Percentiles rank a stretch among this genome's conserved stretches.
Conservation (phyloP, 306 rosid genomes). For the Cicer arietinum region DNA sequence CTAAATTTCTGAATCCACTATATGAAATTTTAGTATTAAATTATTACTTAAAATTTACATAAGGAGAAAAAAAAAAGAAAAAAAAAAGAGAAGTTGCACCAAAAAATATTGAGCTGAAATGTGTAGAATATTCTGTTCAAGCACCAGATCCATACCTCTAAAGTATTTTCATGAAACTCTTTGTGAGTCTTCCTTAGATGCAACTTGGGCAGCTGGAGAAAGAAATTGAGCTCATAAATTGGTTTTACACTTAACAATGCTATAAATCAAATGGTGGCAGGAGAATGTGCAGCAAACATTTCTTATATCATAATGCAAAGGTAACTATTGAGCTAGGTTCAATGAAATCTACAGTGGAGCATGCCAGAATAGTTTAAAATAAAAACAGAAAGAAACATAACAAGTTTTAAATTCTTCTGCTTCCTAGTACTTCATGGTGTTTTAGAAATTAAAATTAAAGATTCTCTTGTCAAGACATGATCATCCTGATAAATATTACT, state of each 20-base stretch:
- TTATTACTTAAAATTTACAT: no score
- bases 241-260: conserved; percentile 31
- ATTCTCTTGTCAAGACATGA: conserved; percentile 28
- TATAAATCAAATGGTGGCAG: conserved; percentile 29
- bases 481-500: conserved; percentile 23
- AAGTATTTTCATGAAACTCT: conserved; percentile 82
- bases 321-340: conserved; percentile 24
- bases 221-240: conserved; percentile 48
- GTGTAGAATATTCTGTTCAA: conserved; percentile 11
- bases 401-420: conserved; percentile 6
- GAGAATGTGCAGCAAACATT: conserved; percentile 27
- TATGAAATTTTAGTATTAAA: neutral
- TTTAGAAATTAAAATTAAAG: conserved; percentile 8
- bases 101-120: conserved; percentile 2
- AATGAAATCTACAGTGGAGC: conserved; percentile 32
- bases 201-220: conserved; percentile 77
- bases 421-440: conserved; percentile 26
- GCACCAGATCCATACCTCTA: conserved; percentile 68
- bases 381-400: conserved; percentile 13
- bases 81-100: neutral
- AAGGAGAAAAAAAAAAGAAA: neutral
- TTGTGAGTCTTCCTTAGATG: conserved; percentile 84
- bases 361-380: conserved; percentile 11
- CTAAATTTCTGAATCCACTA: conserved; percentile 24
- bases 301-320: conserved; percentile 17